Percentiles rank a stretch among this genome's conserved stretches.
phyloP scores from a whole-genome alignment of 2,329 filamentous ascomycete species.

The Coniochaeta sp. region DNA sequence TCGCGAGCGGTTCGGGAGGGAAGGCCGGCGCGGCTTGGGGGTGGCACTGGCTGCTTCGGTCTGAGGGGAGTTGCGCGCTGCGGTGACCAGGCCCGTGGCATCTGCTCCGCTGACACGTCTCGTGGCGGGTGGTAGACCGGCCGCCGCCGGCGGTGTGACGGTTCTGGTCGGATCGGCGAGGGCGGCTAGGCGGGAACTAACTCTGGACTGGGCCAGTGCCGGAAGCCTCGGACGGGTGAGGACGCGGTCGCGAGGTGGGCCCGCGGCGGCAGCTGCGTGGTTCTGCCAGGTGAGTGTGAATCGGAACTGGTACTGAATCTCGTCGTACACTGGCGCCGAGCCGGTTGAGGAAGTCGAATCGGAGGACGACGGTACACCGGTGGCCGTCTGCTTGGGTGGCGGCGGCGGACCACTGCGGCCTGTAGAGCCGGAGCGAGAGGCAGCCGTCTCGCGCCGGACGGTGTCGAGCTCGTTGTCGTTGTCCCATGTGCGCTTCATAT shows the following conservation, averaged over 20 bases:
- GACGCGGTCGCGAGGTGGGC: slow-evolving; percentile 51
- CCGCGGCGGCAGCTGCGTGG: slow-evolving; percentile 38
- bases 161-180: slow-evolving; percentile 15
- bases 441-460: slow-evolving; percentile 41
- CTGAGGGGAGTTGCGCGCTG: slow-evolving; percentile 42
- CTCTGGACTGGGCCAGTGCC: slow-evolving; percentile 58
- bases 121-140: slow-evolving; percentile 34
- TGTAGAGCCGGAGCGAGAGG: too few relatives aligned
- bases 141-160: slow-evolving; percentile 29
- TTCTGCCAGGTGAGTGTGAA: slow-evolving; percentile 46
- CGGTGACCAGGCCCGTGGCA: slow-evolving; percentile 39
- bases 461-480: slow-evolving; percentile 46
- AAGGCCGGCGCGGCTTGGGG: not conserved
- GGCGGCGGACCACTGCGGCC: slow-evolving; percentile 23
- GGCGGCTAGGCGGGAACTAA: slow-evolving; percentile 27
- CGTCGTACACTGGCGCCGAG: slow-evolving; percentile 47
- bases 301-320: slow-evolving; percentile 61
- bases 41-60: not conserved
- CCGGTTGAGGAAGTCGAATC: slow-evolving; percentile 45
- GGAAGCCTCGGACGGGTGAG: slow-evolving; percentile 64
- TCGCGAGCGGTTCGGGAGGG: not conserved
- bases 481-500: slow-evolving; percentile 23
- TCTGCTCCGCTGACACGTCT: slow-evolving; percentile 40
- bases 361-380: slow-evolving; percentile 29
- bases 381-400: slow-evolving; percentile 28